phyloP scores from a whole-genome alignment of 2,329 filamentous ascomycete species.

The Venturia aucupariae region DNA sequence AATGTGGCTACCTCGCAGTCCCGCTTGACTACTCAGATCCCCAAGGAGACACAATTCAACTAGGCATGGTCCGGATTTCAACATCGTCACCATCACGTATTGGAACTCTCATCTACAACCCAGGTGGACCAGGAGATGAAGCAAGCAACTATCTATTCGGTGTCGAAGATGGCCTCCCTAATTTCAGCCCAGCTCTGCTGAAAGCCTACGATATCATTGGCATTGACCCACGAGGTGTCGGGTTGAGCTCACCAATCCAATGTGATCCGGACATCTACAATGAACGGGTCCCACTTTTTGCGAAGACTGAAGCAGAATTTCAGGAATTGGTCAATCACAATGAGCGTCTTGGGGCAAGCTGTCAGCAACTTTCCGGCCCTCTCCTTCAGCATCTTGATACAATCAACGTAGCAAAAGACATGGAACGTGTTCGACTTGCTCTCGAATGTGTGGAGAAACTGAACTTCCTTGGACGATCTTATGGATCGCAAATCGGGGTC shows the following conservation, averaged over 20 bases:
- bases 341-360: slow-evolving; percentile 32
- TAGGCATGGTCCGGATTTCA: slow-evolving; percentile 10
- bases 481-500: slow-evolving; percentile 37
- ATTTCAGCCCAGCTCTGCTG: slow-evolving; percentile 21
- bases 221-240: slow-evolving; percentile 36
- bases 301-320: slow-evolving; percentile 30
- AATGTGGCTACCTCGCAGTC: slow-evolving; percentile 11
- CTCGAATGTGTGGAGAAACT: slow-evolving; percentile 27
- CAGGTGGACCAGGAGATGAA: slow-evolving; percentile 32
- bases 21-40: slow-evolving; percentile 31
- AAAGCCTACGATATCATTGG: slow-evolving; percentile 36
- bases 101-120: slow-evolving; percentile 35
- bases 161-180: neutral
- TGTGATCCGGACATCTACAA: slow-evolving; percentile 33
- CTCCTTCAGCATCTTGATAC: slow-evolving; percentile 37
- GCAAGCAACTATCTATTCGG: slow-evolving; percentile 22
- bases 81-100: slow-evolving; percentile 22
- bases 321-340: slow-evolving; percentile 32
- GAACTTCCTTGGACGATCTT: slow-evolving; percentile 36
- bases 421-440: slow-evolving; percentile 28
- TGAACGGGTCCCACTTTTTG: slow-evolving; percentile 28
- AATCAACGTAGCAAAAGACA: slow-evolving; percentile 26
- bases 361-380: slow-evolving; percentile 30
- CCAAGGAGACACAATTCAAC: neutral
- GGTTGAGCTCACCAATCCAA: slow-evolving; percentile 30